Base-by-base conservation (phyloP, 2,329 filamentous ascomycete genomes). In the Ceratocystis lukuohia region DNA sequence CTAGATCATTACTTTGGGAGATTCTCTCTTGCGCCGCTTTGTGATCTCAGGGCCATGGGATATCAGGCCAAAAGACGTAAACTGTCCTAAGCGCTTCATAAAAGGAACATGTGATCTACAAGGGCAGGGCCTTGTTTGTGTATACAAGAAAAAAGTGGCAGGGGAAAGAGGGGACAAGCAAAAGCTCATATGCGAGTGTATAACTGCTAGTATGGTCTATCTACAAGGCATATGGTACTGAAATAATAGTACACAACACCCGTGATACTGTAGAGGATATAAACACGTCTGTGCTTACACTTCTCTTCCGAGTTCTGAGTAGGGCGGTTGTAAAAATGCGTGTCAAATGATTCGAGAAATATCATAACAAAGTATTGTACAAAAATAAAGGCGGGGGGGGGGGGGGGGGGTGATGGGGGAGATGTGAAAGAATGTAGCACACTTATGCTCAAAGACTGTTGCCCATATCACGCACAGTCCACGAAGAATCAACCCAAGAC, bases 401-500 rank as follows among this genome's bases (percentile, higher is more conserved):
- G 22, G 6, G 17, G n/a, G 20, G 22, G 22, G 30, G 30, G 22
- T 8, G 48, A 25, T 20, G 17, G 45, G 45, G n/a, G 5, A 20
- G 17, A 20, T 22, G 48, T 53, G 17, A 20, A 20, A 22, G 46
- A 48, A 22, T 3, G 28, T 33, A 12, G 56, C 56, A 59, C 28
- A 37, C 22, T 33, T 53, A 5, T 25, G n/a, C 62, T 53, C 17
- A 17, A 33, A 46, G n/a, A 45, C 28, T 22, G 4, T 85, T 79
- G 72, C 92, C 86, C 77, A 96, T 84, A 73, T 93, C 88, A 68
- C 84, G 83, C 30, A 91, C 78, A 65, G 84, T 82, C 93, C 93
- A 97, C 15, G 78, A 77, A 28, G 79, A 80, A 70, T 90, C 86
- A 28, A 88, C 83, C 86, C 89, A 96, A 10, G 86, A 80, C 74